These are phyloP conservation scores for Trifolium dubium DNA, from an alignment of 306 rosid species.

Conservation along the genomic window DNA sequence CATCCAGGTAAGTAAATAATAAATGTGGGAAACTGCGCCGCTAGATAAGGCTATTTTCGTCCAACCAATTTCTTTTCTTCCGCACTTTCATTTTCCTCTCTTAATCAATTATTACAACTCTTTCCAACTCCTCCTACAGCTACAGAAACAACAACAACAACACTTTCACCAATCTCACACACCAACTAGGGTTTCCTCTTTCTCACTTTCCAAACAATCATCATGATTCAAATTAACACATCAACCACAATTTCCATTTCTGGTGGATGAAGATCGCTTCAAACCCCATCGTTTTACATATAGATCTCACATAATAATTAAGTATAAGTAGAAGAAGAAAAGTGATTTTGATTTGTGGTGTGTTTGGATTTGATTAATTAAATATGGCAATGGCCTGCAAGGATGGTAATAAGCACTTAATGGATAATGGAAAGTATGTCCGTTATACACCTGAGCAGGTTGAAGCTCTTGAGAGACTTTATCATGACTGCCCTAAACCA, in stretches of 20 bases:
- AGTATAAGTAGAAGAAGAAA: neutral
- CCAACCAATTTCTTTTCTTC: neutral
- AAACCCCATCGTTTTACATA: no score
- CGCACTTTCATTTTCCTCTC: constrained; percentile 10
- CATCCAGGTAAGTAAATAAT: neutral
- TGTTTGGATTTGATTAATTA: constrained; percentile 4
- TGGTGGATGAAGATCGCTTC: neutral
- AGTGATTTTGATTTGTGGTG: neutral
- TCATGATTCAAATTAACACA: neutral
- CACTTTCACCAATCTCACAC: neutral
- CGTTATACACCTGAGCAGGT: constrained; percentile 99
- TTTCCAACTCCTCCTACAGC: neutral
- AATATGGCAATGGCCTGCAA: constrained; percentile 87
- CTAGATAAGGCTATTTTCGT: constrained; percentile 16
- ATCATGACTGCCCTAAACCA: constrained; percentile 98
- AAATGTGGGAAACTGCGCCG: constrained; percentile 13
- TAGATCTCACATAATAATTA: neutral
- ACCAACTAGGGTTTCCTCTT: neutral
- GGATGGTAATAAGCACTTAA: constrained; percentile 73
- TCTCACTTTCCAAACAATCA: neutral
- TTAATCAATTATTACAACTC: neutral
- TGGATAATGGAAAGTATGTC: constrained; percentile 94
- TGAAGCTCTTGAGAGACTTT: constrained; percentile 96
- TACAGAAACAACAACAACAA: neutral
- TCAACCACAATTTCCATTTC: neutral